Evolutionary conservation across 1,284 basidiomycete species (phyloP).

Genomic region (Blastosporella zonata): DNA sequence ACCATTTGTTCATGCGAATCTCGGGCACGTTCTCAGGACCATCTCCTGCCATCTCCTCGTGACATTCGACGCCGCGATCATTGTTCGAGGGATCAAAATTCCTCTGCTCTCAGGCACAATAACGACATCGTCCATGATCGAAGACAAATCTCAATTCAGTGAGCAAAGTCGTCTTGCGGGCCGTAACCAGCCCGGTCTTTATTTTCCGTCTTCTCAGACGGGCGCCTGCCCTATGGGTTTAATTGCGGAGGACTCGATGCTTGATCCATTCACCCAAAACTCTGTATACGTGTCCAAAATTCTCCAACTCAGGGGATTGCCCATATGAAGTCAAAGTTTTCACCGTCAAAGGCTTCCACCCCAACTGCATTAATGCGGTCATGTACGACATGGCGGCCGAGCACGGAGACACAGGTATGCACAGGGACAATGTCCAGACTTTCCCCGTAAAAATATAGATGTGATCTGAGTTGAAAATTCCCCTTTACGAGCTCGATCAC

Average conservation of each 20-base stretch:
- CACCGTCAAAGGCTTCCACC: slow-evolving; percentile 1
- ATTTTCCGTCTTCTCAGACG: slow-evolving; percentile 6
- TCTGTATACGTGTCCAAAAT: slow-evolving; percentile 9
- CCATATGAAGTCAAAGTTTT: slow-evolving; percentile 13
- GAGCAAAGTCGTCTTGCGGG: slow-evolving; percentile 5
- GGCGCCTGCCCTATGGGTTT: slow-evolving; percentile 11
- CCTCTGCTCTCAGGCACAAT: slow-evolving; percentile 26
- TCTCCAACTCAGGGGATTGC: slow-evolving; percentile 10
- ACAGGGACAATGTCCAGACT: slow-evolving; percentile 19
- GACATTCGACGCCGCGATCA: slow-evolving; percentile 29
- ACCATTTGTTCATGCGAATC: slow-evolving; percentile 26
- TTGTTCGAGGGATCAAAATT: slow-evolving; percentile 29
- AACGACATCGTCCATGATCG: slow-evolving; percentile 32
- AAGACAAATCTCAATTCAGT: slow-evolving; percentile 22
- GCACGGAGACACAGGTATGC: slow-evolving; percentile 11
- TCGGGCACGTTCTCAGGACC: slow-evolving; percentile 28
- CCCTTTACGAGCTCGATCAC: slow-evolving; percentile 20
- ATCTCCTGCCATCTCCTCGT: slow-evolving; percentile 19
- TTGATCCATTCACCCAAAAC: slow-evolving; percentile 15
- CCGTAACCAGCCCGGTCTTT: slow-evolving; percentile 6
- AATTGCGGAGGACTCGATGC: slow-evolving; percentile 12
- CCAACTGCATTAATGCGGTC: slow-evolving; percentile 3
- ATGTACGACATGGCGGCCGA: slow-evolving; percentile 16
- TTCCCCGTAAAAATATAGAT: slow-evolving; percentile 22
- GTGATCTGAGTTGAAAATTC: slow-evolving; percentile 18